Evolutionary conservation across 202 grass and related monocot species (phyloP).

Genomic region (Musa balbisiana): DNA sequence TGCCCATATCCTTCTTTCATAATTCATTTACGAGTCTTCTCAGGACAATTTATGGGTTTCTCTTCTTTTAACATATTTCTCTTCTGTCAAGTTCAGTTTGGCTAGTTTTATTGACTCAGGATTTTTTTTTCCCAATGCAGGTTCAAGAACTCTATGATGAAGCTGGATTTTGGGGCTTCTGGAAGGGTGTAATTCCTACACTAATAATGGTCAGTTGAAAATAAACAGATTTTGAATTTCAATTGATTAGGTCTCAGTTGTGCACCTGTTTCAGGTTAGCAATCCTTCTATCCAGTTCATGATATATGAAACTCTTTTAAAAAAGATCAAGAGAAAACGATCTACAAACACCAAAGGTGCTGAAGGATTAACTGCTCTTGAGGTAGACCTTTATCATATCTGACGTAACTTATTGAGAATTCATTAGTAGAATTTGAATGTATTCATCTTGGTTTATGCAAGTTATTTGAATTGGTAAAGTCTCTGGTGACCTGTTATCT

Average conservation of each 20-base stretch:
- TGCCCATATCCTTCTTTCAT: too few relatives aligned
- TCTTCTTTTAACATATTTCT: not conserved
- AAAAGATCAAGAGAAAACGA: constrained; percentile 72
- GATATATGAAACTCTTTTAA: constrained; percentile 91
- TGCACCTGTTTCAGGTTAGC: constrained; percentile 51
- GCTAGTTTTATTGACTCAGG: not conserved
- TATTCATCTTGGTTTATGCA: too few relatives aligned
- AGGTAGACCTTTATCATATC: constrained; percentile 34
- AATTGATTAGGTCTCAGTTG: constrained; percentile 12
- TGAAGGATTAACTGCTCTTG: constrained; percentile 71
- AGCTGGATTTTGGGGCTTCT: constrained; percentile 74
- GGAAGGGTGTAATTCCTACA: constrained; percentile 90
- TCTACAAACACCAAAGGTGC: constrained; percentile 68
- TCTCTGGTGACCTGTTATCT: too few relatives aligned
- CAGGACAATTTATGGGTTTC: not conserved
- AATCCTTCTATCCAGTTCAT: constrained; percentile 98
- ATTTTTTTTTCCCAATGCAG: constrained; percentile 31
- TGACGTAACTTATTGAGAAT: too few relatives aligned
- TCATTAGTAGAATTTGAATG: too few relatives aligned
- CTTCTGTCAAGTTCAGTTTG: not conserved
- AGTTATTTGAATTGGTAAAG: too few relatives aligned
- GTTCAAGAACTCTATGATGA: constrained; percentile 90
- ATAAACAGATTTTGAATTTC: constrained; percentile 8
- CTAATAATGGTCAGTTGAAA: constrained; percentile 79
- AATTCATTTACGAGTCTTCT: too few relatives aligned